A percentile compares a stretch with the other conserved stretches of the same genome.
These are phyloP conservation scores for Diutina catenulata DNA, from an alignment of 1,139 yeast species.

Conservation along the genomic window DNA sequence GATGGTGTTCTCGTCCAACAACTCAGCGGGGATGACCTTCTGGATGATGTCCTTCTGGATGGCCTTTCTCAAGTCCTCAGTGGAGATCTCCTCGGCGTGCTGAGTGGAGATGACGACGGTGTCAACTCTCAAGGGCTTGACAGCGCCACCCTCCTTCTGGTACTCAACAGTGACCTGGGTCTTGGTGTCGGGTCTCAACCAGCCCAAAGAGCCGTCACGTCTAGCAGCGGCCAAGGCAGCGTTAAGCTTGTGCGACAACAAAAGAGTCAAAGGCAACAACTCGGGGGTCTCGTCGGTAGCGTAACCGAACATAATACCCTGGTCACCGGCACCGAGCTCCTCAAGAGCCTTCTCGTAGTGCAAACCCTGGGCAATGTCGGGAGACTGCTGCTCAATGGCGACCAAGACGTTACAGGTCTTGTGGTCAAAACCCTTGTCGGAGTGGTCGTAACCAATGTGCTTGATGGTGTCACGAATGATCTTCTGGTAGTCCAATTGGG, in stretches of 20 bases:
- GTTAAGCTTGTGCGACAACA: slow-evolving; percentile 92
- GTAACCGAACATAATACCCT: slow-evolving; percentile 99
- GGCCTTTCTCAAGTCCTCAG: slow-evolving; percentile 79
- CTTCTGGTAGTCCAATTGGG: slow-evolving; percentile 90
- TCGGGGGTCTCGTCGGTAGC: slow-evolving; percentile 99
- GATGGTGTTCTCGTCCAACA: slow-evolving; percentile 87
- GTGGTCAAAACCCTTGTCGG: slow-evolving; percentile 97
- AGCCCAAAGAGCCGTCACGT: slow-evolving; percentile 84
- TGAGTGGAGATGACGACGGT: slow-evolving; percentile 96
- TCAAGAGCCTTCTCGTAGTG: slow-evolving; percentile 95
- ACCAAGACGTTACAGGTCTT: slow-evolving; percentile 98
- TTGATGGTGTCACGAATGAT: slow-evolving; percentile 96
- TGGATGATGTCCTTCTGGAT: slow-evolving; percentile 70
- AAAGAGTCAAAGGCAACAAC: slow-evolving; percentile 87
- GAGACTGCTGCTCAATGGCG: slow-evolving; percentile 98
- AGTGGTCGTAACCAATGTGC: slow-evolving; percentile 95
- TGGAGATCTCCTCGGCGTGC: slow-evolving; percentile 91
- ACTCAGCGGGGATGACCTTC: slow-evolving; percentile 83
- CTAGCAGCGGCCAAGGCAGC: slow-evolving; percentile 96
- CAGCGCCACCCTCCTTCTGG: slow-evolving; percentile 89
- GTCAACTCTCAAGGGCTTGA: slow-evolving; percentile 91
- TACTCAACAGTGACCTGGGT: slow-evolving; percentile 98
- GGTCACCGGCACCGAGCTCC: slow-evolving; percentile 99
- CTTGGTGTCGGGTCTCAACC: slow-evolving; percentile 99
- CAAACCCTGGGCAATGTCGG: slow-evolving; percentile 98